Percentiles rank a stretch among this genome's conserved stretches.
phyloP scores from a whole-genome alignment of 495 filamentous ascomycete species.

The Penicillium ochrochloron region DNA sequence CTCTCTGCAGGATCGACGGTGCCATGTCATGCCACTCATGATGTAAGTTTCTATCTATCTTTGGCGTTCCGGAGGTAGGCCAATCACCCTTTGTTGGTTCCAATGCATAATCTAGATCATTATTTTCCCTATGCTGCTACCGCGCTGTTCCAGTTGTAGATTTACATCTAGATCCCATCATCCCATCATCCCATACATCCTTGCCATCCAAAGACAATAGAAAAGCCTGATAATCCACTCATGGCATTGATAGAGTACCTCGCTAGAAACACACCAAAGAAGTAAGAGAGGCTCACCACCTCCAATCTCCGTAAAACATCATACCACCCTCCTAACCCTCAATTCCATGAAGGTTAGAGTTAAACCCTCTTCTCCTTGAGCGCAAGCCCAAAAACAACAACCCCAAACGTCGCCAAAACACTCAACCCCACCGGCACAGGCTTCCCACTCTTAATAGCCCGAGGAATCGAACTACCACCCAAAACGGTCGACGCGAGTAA shows the following conservation, averaged over 20 bases:
- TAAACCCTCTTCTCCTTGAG: slow-evolving; percentile 31
- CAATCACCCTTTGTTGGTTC: slow-evolving; percentile 9
- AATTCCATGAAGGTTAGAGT: too few species aligned
- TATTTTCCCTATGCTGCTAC: background rate
- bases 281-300: background rate
- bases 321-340: background rate
- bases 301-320: background rate
- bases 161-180: background rate
- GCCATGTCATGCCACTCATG: slow-evolving; percentile 19
- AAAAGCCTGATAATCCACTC: slow-evolving; percentile 4
- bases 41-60: slow-evolving; percentile 32
- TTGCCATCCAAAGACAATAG: background rate
- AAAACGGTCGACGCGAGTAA: slow-evolving; percentile 81
- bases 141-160: background rate
- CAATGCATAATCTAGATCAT: slow-evolving; percentile 4
- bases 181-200: background rate
- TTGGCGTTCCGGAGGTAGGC: slow-evolving; percentile 27
- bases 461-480: slow-evolving; percentile 79
- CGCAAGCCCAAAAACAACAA: slow-evolving; percentile 69
- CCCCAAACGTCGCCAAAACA: slow-evolving; percentile 64
- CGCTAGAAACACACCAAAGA: slow-evolving; percentile 17
- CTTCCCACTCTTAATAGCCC: slow-evolving; percentile 78
- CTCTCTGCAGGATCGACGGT: slow-evolving; percentile 12
- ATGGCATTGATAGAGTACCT: slow-evolving; percentile 10
- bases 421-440: slow-evolving; percentile 76